phyloP scores from a whole-genome alignment of 495 filamentous ascomycete genomes.

The Xylaria sp. region DNA sequence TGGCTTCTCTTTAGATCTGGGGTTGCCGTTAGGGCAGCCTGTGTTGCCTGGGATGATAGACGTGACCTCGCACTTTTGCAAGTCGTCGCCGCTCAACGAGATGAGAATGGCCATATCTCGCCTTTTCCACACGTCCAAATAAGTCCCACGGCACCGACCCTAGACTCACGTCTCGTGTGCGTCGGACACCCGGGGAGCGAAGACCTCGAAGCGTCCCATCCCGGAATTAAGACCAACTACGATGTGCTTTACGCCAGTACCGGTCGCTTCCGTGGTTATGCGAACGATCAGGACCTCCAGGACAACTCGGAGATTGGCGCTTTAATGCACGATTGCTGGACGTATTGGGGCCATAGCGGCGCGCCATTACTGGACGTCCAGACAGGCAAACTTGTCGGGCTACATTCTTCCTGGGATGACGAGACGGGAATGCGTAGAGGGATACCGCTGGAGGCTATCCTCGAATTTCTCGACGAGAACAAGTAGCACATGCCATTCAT shows the following conservation, averaged over 20 bases:
- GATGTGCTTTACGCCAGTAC: slow-evolving; percentile 51
- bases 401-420: slow-evolving; percentile 58
- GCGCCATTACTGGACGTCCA: slow-evolving; percentile 47
- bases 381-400: slow-evolving; percentile 46
- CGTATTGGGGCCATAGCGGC: slow-evolving; percentile 62
- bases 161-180: slow-evolving; percentile 33
- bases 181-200: slow-evolving; percentile 55
- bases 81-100: neutral
- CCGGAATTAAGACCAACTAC: slow-evolving; percentile 46
- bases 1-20: slow-evolving; percentile 12
- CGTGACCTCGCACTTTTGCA: slow-evolving; percentile 3
- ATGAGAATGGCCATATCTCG: neutral
- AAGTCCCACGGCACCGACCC: neutral
- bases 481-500: neutral
- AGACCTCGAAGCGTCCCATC: slow-evolving; percentile 48
- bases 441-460: slow-evolving; percentile 46
- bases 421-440: slow-evolving; percentile 55
- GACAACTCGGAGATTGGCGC: slow-evolving; percentile 58
- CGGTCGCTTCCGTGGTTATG: slow-evolving; percentile 48
- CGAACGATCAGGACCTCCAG: slow-evolving; percentile 45
- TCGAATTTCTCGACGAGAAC: slow-evolving; percentile 37
- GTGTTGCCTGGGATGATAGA: slow-evolving; percentile 1
- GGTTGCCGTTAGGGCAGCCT: slow-evolving; percentile 5
- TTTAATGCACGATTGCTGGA: slow-evolving; percentile 59
- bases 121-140: neutral